Conservation (phyloP, 2,329 filamentous ascomycete genomes). For the Fusarium solani-melongenae region DNA sequence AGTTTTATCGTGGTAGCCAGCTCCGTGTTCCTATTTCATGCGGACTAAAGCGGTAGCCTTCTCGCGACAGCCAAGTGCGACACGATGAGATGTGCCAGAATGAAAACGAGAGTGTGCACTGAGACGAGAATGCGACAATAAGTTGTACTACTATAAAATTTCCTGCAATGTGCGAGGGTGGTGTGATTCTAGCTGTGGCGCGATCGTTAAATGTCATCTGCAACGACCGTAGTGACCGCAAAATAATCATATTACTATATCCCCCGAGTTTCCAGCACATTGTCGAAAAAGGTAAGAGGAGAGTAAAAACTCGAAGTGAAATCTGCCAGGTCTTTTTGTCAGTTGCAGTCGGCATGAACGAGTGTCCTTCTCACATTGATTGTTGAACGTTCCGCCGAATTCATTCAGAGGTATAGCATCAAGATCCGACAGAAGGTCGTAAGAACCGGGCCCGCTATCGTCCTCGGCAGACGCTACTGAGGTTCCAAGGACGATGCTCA, state of each 20-base stretch:
- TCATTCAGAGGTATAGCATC: background rate
- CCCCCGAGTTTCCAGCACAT: slow-evolving; percentile 21
- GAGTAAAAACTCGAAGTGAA: slow-evolving; percentile 23
- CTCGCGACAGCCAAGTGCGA: too few relatives aligned
- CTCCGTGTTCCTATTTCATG: too few relatives aligned
- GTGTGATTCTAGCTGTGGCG: too few relatives aligned
- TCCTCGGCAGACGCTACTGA: slow-evolving; percentile 8
- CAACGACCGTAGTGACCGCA: background rate
- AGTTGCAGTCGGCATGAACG: slow-evolving; percentile 5
- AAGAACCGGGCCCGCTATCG: background rate
- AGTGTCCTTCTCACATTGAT: slow-evolving; percentile 26
- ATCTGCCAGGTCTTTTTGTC: slow-evolving; percentile 17
- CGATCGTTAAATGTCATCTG: too few relatives aligned
- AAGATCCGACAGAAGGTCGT: slow-evolving; percentile 17
- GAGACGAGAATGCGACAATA: too few relatives aligned
- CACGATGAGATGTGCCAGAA: too few relatives aligned
- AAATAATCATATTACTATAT: slow-evolving; percentile 11
- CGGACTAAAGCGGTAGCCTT: too few relatives aligned
- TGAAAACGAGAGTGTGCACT: too few relatives aligned
- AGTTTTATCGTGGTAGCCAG: too few relatives aligned
- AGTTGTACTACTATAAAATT: too few relatives aligned
- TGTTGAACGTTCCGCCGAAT: slow-evolving; percentile 5
- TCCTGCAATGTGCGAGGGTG: too few relatives aligned
- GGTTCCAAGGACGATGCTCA: slow-evolving; percentile 25
- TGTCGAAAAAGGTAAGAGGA: slow-evolving; percentile 21